These are phyloP conservation scores for Solanum hybrid DNA, from an alignment of 305 asterid species.

Conservation along the genomic window DNA sequence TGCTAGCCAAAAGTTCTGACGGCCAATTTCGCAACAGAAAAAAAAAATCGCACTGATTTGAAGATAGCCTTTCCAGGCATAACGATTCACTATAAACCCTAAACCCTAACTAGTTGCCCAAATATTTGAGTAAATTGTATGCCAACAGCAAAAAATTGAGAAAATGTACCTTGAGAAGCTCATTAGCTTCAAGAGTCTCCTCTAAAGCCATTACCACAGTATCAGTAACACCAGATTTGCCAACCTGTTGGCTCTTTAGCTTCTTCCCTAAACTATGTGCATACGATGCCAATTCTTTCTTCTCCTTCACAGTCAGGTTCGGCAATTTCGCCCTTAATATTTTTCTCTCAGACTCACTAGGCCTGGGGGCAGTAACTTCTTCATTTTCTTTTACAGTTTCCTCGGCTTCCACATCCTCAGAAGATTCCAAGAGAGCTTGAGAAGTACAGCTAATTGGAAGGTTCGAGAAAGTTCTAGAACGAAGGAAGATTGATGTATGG, in stretches of 20 bases:
- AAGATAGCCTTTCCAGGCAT: background rate
- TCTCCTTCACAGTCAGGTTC: constrained; percentile 62
- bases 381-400: constrained; percentile 8
- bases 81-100: background rate
- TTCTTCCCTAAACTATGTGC: constrained; percentile 88
- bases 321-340: constrained; percentile 20
- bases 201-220: constrained; percentile 58
- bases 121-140: background rate
- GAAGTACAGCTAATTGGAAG: background rate
- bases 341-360: background rate
- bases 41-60: background rate
- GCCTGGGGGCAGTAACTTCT: background rate
- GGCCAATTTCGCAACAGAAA: background rate
- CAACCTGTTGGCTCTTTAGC: constrained; percentile 87
- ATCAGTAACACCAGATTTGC: constrained; percentile 85
- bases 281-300: constrained; percentile 69
- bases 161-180: constrained; percentile 73
- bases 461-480: background rate
- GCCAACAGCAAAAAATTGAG: background rate
- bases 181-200: constrained; percentile 88
- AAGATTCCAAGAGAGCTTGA: constrained; percentile 2
- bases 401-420: background rate
- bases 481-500: background rate
- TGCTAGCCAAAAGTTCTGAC: background rate
- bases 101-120: background rate